Percentiles rank a stretch among this genome's conserved stretches.
Conservation (phyloP, 257 asterid species). For the Hygrophila difformis region DNA sequence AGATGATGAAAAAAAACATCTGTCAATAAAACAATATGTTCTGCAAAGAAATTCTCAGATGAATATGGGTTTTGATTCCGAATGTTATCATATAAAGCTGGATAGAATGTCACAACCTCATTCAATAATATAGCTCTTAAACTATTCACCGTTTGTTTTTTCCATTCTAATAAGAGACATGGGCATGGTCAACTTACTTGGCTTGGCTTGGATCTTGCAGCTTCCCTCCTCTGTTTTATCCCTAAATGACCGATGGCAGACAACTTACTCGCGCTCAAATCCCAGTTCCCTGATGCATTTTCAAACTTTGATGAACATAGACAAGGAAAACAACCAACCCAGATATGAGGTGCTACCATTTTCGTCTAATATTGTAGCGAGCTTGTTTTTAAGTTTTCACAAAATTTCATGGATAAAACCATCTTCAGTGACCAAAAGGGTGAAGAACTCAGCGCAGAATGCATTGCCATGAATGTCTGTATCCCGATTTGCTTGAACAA, state of each 20-base stretch:
- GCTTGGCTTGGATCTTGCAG: conserved; percentile 10
- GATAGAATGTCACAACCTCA: not conserved
- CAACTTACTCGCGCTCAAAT: conserved; percentile 5
- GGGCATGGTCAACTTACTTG: conserved; percentile 10
- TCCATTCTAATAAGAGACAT: conserved; percentile 7
- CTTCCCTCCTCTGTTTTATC: not conserved
- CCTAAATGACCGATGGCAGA: conserved; percentile 4
- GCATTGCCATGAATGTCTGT: not conserved
- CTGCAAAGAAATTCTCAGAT: not conserved
- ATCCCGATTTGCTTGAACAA: conserved; percentile 6
- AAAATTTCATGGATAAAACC: conserved; percentile 1
- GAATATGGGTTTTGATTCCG: not conserved
- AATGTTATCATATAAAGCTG: conserved; percentile 7
- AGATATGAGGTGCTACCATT: not conserved
- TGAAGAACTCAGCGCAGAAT: not conserved
- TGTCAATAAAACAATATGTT: too few relatives aligned
- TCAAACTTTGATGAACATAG: conserved; percentile 6
- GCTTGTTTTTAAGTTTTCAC: conserved; percentile 1
- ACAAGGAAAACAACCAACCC: conserved; percentile 8
- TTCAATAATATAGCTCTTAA: not conserved
- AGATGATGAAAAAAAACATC: too few relatives aligned
- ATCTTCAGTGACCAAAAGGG: not conserved
- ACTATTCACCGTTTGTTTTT: not conserved
- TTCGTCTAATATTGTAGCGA: not conserved
- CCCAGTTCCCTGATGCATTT: conserved; percentile 11